phyloP scores from a whole-genome alignment of 768 basidiomycete species.

The Amanita thiersii region DNA sequence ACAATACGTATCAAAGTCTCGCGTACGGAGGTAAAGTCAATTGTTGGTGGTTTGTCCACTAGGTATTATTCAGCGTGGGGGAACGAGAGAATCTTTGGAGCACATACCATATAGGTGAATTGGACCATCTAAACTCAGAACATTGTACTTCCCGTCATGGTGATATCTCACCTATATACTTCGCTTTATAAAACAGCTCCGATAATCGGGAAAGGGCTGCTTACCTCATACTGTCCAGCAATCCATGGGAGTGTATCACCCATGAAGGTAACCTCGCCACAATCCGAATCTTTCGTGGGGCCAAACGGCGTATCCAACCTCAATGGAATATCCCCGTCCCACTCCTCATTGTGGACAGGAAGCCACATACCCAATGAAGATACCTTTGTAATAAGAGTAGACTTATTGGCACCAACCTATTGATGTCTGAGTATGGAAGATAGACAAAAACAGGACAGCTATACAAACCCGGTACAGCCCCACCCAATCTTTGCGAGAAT shows the following conservation, averaged over 20 bases:
- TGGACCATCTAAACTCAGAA: conserved; percentile 79
- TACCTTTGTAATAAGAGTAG: conserved; percentile 72
- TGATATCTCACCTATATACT: conserved; percentile 70
- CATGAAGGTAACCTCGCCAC: conserved; percentile 67
- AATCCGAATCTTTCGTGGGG: conserved; percentile 33
- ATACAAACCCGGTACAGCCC: conserved; percentile 73
- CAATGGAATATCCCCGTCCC: conserved; percentile 80
- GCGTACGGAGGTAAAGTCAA: conserved; percentile 62
- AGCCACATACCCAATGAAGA: conserved; percentile 89
- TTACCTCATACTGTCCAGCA: conserved; percentile 79
- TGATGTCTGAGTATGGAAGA: conserved; percentile 9
- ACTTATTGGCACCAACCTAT: conserved; percentile 84
- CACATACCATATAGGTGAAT: conserved; percentile 82
- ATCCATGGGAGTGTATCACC: conserved; percentile 82
- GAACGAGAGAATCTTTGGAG: background rate
- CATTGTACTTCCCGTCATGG: conserved; percentile 96
- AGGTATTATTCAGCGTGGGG: background rate
- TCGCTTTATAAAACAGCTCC: background rate
- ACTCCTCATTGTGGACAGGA: conserved; percentile 86
- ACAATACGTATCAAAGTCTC: conserved; percentile 68
- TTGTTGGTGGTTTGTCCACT: conserved; percentile 38
- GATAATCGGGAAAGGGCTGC: conserved; percentile 7
- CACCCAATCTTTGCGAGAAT: conserved; percentile 94
- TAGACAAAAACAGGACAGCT: conserved; percentile 5
- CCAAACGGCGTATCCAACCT: conserved; percentile 30